Evolutionary conservation across 306 rosid genomes (phyloP).

Genomic region (Quercus variabilis): DNA sequence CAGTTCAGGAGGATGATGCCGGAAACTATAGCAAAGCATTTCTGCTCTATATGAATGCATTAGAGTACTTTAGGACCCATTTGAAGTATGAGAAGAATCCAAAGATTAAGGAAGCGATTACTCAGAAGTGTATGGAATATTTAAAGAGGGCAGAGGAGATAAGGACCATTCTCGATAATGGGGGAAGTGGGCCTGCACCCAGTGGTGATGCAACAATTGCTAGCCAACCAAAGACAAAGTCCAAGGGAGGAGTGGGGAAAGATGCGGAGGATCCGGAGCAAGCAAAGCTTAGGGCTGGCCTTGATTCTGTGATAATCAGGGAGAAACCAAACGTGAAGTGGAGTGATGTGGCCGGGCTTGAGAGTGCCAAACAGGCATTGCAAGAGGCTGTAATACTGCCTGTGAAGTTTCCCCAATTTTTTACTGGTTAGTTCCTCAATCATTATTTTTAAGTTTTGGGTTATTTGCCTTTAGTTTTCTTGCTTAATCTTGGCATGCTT

Average conservation of each 20-base stretch:
- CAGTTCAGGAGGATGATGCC: slow-evolving; percentile 84
- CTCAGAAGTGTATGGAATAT: slow-evolving; percentile 86
- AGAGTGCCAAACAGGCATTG: slow-evolving; percentile 89
- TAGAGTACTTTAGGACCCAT: slow-evolving; percentile 91
- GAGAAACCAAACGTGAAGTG: slow-evolving; percentile 96
- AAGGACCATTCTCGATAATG: slow-evolving; percentile 67
- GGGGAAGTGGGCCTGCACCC: slow-evolving; percentile 82
- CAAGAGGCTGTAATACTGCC: slow-evolving; percentile 93
- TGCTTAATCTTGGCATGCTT: too few species aligned
- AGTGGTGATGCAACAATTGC: slow-evolving; percentile 90
- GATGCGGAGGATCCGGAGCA: slow-evolving; percentile 83
- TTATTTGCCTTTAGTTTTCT: too few species aligned
- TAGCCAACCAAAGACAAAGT: slow-evolving; percentile 72
- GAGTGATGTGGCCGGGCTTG: slow-evolving; percentile 73
- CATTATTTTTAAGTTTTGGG: too few species aligned
- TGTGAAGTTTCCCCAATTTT: slow-evolving; percentile 88
- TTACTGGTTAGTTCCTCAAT: slow-evolving; percentile 53
- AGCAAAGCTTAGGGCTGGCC: slow-evolving; percentile 78
- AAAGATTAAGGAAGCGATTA: slow-evolving; percentile 84
- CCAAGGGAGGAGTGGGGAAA: slow-evolving; percentile 69
- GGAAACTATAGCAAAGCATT: slow-evolving; percentile 92
- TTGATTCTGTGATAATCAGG: slow-evolving; percentile 77
- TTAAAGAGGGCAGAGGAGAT: slow-evolving; percentile 96
- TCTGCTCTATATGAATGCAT: slow-evolving; percentile 85
- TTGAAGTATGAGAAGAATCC: slow-evolving; percentile 94